Evolutionary conservation across 345 rosid species (phyloP).

Genomic region (Hibiscus mutabilis): DNA sequence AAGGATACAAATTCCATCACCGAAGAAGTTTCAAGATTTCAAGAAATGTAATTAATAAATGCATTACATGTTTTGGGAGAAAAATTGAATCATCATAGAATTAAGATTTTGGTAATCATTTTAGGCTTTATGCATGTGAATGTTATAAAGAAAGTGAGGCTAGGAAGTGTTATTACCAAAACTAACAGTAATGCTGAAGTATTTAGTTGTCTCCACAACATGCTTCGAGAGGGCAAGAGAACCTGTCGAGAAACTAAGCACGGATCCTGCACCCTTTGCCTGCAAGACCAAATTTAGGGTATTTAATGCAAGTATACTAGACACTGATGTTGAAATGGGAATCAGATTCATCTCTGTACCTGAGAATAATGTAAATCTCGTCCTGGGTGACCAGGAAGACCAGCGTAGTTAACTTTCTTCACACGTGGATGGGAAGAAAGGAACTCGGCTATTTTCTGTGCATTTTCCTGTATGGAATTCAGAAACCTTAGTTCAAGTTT

Average conservation of each 20-base stretch:
- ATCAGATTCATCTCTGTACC: constrained; percentile 29
- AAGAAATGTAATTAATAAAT: neutral
- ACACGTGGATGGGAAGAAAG: constrained; percentile 75
- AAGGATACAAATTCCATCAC: neutral
- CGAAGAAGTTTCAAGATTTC: neutral
- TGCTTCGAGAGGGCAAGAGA: constrained; percentile 82
- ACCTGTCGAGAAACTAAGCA: constrained; percentile 91
- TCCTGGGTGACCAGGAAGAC: constrained; percentile 84
- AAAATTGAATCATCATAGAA: neutral
- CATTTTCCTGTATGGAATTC: constrained; percentile 54
- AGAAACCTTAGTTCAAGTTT: constrained; percentile 4
- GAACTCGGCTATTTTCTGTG: constrained; percentile 81
- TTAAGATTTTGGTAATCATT: neutral
- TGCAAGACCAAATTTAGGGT: constrained; percentile 22
- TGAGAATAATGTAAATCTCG: constrained; percentile 81
- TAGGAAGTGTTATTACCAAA: constrained; percentile 56
- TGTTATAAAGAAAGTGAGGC: neutral
- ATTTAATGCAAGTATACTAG: neutral
- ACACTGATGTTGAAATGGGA: neutral
- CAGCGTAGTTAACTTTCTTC: constrained; percentile 78
- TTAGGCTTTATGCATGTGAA: neutral
- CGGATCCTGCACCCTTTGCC: constrained; percentile 97
- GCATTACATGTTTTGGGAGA: neutral
- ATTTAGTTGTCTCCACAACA: constrained; percentile 76
- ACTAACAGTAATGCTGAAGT: constrained; percentile 93